Conservation (phyloP, 2,329 filamentous ascomycete genomes). For the Rhinocladiella mackenziei region DNA sequence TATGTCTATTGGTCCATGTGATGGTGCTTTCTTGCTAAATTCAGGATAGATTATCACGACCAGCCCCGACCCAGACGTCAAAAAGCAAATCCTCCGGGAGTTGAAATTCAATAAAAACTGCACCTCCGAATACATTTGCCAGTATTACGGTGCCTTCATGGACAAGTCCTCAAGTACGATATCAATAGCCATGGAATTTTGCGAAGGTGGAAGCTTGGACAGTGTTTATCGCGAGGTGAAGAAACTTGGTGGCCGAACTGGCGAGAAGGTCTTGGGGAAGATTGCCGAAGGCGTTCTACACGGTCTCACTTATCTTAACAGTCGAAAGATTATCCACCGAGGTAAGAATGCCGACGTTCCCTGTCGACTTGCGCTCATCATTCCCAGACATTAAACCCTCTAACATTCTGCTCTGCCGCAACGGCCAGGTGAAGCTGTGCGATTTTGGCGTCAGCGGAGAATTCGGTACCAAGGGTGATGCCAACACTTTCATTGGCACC, state of each 20-base stretch:
- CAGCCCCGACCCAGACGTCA: slow-evolving; percentile 94
- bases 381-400: slow-evolving; percentile 85
- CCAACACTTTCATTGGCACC: slow-evolving; percentile 97
- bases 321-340: slow-evolving; percentile 94
- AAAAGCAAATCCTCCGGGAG: slow-evolving; percentile 96
- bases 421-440: slow-evolving; percentile 93
- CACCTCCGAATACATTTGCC: slow-evolving; percentile 91
- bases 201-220: slow-evolving; percentile 91
- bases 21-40: background rate
- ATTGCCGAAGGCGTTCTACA: slow-evolving; percentile 92
- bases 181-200: slow-evolving; percentile 98
- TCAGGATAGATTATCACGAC: slow-evolving; percentile 81
- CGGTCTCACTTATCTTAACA: slow-evolving; percentile 90
- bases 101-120: slow-evolving; percentile 97
- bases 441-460: slow-evolving; percentile 98
- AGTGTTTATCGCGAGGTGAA: slow-evolving; percentile 98
- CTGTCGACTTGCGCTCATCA: slow-evolving; percentile 16
- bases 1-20: slow-evolving; percentile 44
- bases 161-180: slow-evolving; percentile 95
- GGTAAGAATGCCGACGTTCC: slow-evolving; percentile 36
- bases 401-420: slow-evolving; percentile 89
- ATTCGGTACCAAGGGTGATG: slow-evolving; percentile 96
- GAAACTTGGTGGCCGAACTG: slow-evolving; percentile 86
- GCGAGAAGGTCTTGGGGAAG: slow-evolving; percentile 95
- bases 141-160: slow-evolving; percentile 95